These are phyloP conservation scores for Floccularia luteovirens DNA, from an alignment of 768 basidiomycete species.

Conservation along the genomic window DNA sequence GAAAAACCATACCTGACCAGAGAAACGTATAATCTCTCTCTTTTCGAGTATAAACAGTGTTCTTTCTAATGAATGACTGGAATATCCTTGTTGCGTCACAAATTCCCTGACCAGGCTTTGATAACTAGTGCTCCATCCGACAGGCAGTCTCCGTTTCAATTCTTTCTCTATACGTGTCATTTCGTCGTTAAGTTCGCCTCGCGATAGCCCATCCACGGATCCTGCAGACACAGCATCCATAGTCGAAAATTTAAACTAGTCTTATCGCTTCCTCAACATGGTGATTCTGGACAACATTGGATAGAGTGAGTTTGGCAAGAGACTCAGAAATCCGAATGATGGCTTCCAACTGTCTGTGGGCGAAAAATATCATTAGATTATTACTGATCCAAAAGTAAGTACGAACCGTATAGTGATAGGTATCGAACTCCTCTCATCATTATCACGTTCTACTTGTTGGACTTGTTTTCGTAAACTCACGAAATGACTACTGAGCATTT, in stretches of 20 bases:
- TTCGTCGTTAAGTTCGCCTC: constrained; percentile 90
- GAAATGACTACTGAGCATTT: constrained; percentile 95
- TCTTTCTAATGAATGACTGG: constrained; percentile 84
- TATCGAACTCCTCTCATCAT: constrained; percentile 95
- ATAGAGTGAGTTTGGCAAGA: constrained; percentile 88
- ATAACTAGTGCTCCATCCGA: constrained; percentile 97
- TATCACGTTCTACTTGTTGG: constrained; percentile 92
- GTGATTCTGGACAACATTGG: constrained; percentile 78
- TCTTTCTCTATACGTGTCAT: constrained; percentile 88
- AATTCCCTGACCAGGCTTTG: constrained; percentile 91
- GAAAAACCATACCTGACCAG: constrained; percentile 44
- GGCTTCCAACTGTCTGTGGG: constrained; percentile 81
- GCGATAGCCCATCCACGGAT: constrained; percentile 85
- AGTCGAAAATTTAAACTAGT: constrained; percentile 95
- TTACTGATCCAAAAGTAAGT: background rate
- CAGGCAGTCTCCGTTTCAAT: constrained; percentile 71
- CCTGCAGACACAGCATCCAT: constrained; percentile 99
- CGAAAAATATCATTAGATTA: constrained; percentile 3
- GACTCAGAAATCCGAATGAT: constrained; percentile 99
- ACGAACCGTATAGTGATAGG: constrained; percentile 94
- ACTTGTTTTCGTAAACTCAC: constrained; percentile 90
- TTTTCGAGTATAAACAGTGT: constrained; percentile 88
- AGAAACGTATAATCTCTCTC: constrained; percentile 38
- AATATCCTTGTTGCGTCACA: constrained; percentile 87
- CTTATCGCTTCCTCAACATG: constrained; percentile 98